A percentile compares a stretch with the other conserved stretches of the same genome.
Evolutionary conservation across 2,329 filamentous ascomycete genomes (phyloP).

Genomic region (Exutisphaerella laricina): DNA sequence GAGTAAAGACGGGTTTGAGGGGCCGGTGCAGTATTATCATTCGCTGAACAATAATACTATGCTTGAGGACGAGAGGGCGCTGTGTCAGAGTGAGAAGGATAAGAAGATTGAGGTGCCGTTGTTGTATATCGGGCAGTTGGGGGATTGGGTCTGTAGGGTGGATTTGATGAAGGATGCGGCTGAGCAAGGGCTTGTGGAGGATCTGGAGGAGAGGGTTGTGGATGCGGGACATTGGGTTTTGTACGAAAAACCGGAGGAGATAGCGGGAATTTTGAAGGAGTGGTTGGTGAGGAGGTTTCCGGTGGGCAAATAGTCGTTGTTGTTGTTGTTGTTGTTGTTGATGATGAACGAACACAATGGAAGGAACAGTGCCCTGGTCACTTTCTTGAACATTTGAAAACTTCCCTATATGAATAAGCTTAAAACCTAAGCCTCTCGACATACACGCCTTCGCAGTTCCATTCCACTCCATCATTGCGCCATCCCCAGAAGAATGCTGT

Average conservation of each 20-base stretch:
- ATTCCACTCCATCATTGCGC: background rate
- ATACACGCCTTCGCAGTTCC: background rate
- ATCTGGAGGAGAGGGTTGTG: slow-evolving; percentile 20
- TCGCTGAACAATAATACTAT: slow-evolving; percentile 27
- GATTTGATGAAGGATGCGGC: slow-evolving; percentile 23
- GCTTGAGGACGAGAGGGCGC: slow-evolving; percentile 24
- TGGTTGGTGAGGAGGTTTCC: slow-evolving; percentile 33
- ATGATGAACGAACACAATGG: too few species aligned
- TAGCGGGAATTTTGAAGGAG: slow-evolving; percentile 19
- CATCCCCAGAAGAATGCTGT: background rate
- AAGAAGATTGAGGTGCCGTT: slow-evolving; percentile 25
- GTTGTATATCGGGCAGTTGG: slow-evolving; percentile 33
- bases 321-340: background rate
- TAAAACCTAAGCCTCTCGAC: background rate
- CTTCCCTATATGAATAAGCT: background rate
- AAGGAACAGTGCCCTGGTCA: too few species aligned
- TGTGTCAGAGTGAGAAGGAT: slow-evolving; percentile 26
- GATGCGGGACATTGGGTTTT: slow-evolving; percentile 27
- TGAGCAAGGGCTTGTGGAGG: slow-evolving; percentile 20
- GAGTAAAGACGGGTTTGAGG: slow-evolving; percentile 31
- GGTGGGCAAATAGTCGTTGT: slow-evolving; percentile 6
- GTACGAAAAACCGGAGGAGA: slow-evolving; percentile 28
- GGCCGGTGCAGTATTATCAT: slow-evolving; percentile 37
- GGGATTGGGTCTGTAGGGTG: slow-evolving; percentile 25
- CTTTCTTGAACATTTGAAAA: background rate